Evolutionary conservation across 2,329 filamentous ascomycete species (phyloP).

Genomic region (Pseudogymnoascus sp.): DNA sequence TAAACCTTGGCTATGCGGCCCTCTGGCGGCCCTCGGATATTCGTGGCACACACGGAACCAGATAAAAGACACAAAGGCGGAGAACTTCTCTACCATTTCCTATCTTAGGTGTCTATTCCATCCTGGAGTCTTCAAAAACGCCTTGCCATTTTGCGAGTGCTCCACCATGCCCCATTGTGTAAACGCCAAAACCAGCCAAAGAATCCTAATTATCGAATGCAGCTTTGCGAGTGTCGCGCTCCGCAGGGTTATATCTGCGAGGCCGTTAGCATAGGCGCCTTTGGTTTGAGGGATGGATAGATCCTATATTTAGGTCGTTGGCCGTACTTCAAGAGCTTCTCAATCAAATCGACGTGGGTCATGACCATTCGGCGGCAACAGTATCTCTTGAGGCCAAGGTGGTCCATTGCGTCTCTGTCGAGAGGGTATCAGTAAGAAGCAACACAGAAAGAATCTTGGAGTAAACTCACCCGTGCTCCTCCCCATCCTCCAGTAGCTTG

Average conservation of each 20-base stretch:
- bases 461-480: constrained; percentile 61
- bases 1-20: constrained; percentile 1
- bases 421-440: background rate
- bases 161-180: constrained; percentile 5
- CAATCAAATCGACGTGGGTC: constrained; percentile 97
- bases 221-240: constrained; percentile 37
- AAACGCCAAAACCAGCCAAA: constrained; percentile 8
- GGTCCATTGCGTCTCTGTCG: constrained; percentile 85
- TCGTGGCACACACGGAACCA: background rate
- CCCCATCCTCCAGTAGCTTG: constrained; percentile 71
- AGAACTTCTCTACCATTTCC: constrained; percentile 7
- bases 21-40: background rate
- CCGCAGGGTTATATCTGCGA: constrained; percentile 40
- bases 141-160: constrained; percentile 14
- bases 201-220: constrained; percentile 20
- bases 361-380: constrained; percentile 99
- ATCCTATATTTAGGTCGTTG: constrained; percentile 2
- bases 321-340: constrained; percentile 85
- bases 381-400: constrained; percentile 87
- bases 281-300: background rate
- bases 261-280: background rate
- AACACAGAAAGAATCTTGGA: background rate
- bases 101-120: constrained; percentile 9
- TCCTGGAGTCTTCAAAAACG: constrained; percentile 16
- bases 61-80: constrained; percentile 4